Base-by-base conservation (phyloP, 495 filamentous ascomycete species). In the Hypoxylon lienhwacheense region DNA sequence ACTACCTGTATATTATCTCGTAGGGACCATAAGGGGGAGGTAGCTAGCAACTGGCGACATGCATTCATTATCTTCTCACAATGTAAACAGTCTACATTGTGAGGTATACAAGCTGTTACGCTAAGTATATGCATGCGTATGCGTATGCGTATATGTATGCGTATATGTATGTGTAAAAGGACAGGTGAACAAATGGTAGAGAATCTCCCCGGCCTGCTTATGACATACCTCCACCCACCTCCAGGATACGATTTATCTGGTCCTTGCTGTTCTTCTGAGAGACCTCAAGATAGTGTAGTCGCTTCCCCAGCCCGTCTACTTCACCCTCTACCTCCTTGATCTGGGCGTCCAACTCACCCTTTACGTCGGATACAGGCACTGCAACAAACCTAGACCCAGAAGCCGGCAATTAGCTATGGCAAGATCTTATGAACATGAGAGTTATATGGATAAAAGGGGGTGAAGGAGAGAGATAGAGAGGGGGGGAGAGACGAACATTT, bases 251-350 rank as follows among this genome's bases (percentile, higher is more conserved):
- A 69, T 97, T 88, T 55, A 97, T 81, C 64, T 95, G 88, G 61
- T 90, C 84, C 58, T 85, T 80, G 67, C 90, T 93, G 62, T 97
- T 98, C 78, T 95, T 89, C 65, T 89, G 83, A 40, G 93, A 97
- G 48, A 86, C 93, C 75, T 98, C 95, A 6, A 96, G 81, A 68
- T 96, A 97, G 48, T 92, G 83, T 50, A 96, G 78, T 73, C 91
- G 89, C 82, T 96, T 96, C 55, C 88, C 86, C 47, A 97, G 72
- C 39, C 81, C 84, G 45, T 85, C 74, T 49, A 95, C 81, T 53
- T 96, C 91, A 16, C 81, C 72, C 58, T 90, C 86, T 25, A 91
- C 70, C 55, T 88, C 85, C 65, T 84, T 76, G 40, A 83, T 85
- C 71, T 95, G 89, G n/a, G 75, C 74, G 12, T 82, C 79, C 37